A percentile compares a stretch with the other conserved stretches of the same genome.
These are phyloP conservation scores for Radiomyces spectabilis DNA, from an alignment of 192 early-diverging fungal genomes.

Conservation along the genomic window DNA sequence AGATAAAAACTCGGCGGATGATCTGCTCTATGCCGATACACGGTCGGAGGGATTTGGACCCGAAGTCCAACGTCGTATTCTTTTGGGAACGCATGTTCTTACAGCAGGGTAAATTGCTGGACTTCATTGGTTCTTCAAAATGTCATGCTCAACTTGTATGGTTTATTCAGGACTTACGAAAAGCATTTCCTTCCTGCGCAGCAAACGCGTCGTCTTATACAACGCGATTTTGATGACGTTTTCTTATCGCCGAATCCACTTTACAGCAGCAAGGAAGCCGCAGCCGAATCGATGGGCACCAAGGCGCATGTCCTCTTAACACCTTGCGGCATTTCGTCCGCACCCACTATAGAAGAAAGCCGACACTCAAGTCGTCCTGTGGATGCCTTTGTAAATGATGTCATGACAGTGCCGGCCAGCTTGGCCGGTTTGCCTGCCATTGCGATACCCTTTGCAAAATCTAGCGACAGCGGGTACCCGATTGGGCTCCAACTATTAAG, in stretches of 20 bases:
- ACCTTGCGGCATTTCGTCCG: conserved; percentile 66
- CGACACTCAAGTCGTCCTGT: conserved; percentile 21
- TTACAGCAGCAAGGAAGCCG: neutral
- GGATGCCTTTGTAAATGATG: conserved; percentile 74
- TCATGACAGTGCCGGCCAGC: conserved; percentile 84
- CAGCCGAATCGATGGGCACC: neutral
- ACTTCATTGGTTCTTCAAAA: no score
- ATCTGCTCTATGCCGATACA: conserved; percentile 48
- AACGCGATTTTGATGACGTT: conserved; percentile 66
- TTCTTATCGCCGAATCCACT: conserved; percentile 63
- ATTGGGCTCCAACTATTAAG: conserved; percentile 81
- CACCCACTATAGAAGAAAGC: conserved; percentile 46
- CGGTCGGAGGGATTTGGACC: conserved; percentile 67
- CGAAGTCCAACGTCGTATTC: conserved; percentile 76
- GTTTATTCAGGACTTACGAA: conserved; percentile 54
- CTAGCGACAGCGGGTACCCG: conserved; percentile 45
- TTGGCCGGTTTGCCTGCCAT: conserved; percentile 78
- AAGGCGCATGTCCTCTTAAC: conserved; percentile 72
- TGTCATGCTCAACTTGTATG: no score
- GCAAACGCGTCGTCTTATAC: conserved; percentile 70
- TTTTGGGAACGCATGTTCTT: conserved; percentile 84
- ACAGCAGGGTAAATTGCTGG: conserved; percentile 53
- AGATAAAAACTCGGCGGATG: conserved; percentile 8
- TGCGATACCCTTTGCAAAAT: conserved; percentile 49
- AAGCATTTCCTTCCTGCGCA: conserved; percentile 78